Base-by-base conservation (phyloP, 1,284 basidiomycete species). In the Apiotrichum siamense region DNA sequence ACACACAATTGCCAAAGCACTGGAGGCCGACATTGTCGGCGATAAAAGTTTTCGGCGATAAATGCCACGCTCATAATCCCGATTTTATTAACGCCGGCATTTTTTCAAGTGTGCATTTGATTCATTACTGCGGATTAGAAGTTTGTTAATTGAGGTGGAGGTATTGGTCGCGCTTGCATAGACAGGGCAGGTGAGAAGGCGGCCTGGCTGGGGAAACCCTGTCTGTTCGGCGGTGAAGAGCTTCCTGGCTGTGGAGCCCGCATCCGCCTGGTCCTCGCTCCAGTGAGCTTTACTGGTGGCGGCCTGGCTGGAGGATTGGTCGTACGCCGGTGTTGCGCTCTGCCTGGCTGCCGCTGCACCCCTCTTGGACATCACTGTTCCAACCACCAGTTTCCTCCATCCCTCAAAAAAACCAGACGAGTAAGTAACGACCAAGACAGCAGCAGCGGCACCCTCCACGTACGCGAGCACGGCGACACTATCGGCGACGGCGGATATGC, bases 321-420 rank as follows among this genome's bases (percentile, higher is more conserved):
- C n/a, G n/a, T n/a, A n/a, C n/a, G n/a, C n/a, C n/a, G n/a, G n/a
- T n/a, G n/a, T n/a, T n/a, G n/a, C 15, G 20, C 20, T 23, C 36
- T 38, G 36, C 18, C 36, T 23, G 36, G 38, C 38, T 40, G 38
- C 38, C n/a, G 40, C 27, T 18, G 40, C 18, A 11, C 45, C 23
- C 12, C 29, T 18, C 21, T 35, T 47, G 46, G 38, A 20, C 27
- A 47, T 40, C 46, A 35, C 46, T 25, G 27, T 31, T 43, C 18
- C 41, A 25, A 25, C 17, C 24, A 13, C 24, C 15, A 10, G 27
- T 31, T 38, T 38, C 36, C 36, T 38, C 24, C 23, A 47, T 29
- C 44, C 44, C 33, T 50, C 55, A 57, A 57, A 57, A 51, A 57
- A 53, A 24, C 27, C 40, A 41, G 45, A 57, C 55, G 51, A 57